Conservation (phyloP, 176 grass and related monocot species). For the Areca catechu region DNA sequence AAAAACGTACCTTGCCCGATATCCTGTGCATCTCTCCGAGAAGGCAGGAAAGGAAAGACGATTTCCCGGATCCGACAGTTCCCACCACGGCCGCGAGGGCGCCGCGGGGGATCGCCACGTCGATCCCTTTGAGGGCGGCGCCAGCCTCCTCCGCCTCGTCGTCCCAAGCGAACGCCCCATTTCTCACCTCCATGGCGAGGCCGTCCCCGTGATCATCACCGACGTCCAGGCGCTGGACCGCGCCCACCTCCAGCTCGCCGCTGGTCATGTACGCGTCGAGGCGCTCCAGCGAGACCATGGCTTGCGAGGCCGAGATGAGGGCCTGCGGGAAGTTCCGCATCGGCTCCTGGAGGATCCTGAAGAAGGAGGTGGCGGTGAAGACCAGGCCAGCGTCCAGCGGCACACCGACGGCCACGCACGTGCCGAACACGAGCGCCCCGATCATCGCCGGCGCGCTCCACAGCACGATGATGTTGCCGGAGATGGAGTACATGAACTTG, state of each 20-base stretch:
- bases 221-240: constrained; percentile 43
- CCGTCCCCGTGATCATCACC: constrained; percentile 2
- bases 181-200: constrained; percentile 42
- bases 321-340: constrained; percentile 93
- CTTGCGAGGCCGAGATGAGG: constrained; percentile 87
- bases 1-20: constrained; percentile 53
- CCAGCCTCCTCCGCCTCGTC: constrained; percentile 36
- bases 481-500: constrained; percentile 91
- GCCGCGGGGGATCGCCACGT: constrained; percentile 45
- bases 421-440: constrained; percentile 61
- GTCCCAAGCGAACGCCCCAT: constrained; percentile 78
- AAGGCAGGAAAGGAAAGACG: constrained; percentile 73
- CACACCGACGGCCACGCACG: constrained; percentile 38
- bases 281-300: constrained; percentile 62
- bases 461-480: constrained; percentile 69
- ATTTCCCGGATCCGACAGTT: constrained; percentile 87
- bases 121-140: constrained; percentile 46
- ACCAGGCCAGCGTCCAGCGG: constrained; percentile 78
- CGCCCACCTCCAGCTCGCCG: constrained; percentile 48
- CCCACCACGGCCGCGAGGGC: constrained; percentile 69
- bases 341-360: constrained; percentile 91
- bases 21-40: constrained; percentile 83
- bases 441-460: constrained; percentile 80
- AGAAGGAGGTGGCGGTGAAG: constrained; percentile 83
- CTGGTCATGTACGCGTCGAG: constrained; percentile 82